Conservation (phyloP, 1,139 yeast species). For the Diutina ranongensis region DNA sequence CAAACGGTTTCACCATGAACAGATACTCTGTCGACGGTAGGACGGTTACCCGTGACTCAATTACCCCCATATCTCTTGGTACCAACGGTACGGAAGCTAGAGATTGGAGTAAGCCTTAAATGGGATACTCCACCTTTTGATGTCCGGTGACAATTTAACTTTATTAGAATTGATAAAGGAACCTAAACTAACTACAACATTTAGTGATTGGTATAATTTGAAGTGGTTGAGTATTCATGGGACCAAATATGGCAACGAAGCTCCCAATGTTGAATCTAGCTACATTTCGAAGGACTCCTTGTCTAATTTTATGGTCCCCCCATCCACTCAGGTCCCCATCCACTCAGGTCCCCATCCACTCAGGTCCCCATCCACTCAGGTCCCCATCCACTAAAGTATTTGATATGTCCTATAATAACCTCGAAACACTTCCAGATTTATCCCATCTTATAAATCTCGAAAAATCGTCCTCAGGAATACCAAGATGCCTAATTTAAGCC, state of each 20-base stretch:
- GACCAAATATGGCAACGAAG: background rate
- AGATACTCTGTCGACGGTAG: slow-evolving; percentile 71
- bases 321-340: too few relatives aligned
- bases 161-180: background rate
- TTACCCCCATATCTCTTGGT: background rate
- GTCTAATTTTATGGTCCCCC: background rate
- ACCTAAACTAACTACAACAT: background rate
- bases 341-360: too few relatives aligned
- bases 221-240: background rate
- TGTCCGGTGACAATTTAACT: background rate
- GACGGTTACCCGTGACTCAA: slow-evolving; percentile 20
- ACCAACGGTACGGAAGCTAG: background rate
- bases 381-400: background rate
- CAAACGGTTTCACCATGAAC: slow-evolving; percentile 71
- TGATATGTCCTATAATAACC: background rate
- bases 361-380: too few relatives aligned
- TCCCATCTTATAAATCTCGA: too few relatives aligned
- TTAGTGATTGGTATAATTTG: background rate
- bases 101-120: background rate
- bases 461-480: too few relatives aligned
- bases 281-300: background rate
- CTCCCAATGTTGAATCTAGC: background rate
- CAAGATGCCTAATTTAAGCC: too few relatives aligned
- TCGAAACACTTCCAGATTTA: too few relatives aligned
- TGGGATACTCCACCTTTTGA: background rate